These are phyloP conservation scores for Spiraea crenata DNA, from an alignment of 331 rosid species.

Conservation along the genomic window DNA sequence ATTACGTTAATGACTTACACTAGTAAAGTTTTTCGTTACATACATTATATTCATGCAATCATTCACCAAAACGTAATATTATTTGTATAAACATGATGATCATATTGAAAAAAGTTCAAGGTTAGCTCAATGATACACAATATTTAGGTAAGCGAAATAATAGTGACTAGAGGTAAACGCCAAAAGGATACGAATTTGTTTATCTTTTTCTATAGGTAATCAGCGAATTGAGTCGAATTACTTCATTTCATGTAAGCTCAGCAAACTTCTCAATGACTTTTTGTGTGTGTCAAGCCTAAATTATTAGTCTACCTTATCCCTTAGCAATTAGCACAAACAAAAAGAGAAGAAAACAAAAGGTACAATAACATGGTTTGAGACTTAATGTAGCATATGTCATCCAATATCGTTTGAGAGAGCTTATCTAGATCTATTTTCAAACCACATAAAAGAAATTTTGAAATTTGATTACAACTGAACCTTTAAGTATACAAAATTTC, in stretches of 20 bases:
- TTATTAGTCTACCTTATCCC: conserved; percentile 18
- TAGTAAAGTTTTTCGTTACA: no score
- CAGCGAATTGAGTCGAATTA: not conserved
- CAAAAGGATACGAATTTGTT: not conserved
- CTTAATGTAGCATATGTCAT: not conserved
- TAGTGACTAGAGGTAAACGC: not conserved
- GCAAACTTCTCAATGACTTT: not conserved
- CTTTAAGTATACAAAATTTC: no score
- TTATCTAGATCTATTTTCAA: no score
- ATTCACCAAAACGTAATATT: not conserved
- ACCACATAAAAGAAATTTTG: no score
- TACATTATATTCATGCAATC: no score
- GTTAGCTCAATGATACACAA: not conserved
- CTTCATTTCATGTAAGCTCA: conserved; percentile 6
- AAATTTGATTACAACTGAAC: no score
- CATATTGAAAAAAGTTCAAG: not conserved
- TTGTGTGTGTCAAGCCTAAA: not conserved
- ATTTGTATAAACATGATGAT: not conserved
- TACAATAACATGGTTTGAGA: conserved; percentile 5
- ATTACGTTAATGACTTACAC: no score
- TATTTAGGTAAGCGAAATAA: not conserved
- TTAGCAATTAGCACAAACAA: not conserved
- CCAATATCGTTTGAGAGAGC: not conserved
- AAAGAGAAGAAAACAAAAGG: not conserved
- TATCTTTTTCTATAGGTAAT: not conserved